Evolutionary conservation across 495 filamentous ascomycete genomes (phyloP), one percentile per base, ranked within the genome.

Genomic region (Podospora bellae-mahoneyi): DNA sequence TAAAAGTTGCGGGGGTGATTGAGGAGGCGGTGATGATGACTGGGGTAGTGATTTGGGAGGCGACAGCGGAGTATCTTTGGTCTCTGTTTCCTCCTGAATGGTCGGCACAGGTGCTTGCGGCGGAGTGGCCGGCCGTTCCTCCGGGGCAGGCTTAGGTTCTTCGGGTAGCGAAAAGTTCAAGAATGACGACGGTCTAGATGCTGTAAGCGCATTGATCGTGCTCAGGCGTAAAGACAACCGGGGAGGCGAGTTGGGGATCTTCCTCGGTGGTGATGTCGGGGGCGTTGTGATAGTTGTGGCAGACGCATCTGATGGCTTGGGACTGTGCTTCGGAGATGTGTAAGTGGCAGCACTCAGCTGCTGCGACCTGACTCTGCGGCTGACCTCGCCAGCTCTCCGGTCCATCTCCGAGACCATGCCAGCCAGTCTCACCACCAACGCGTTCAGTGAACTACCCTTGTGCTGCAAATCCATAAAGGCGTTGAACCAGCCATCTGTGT

Each of bases 401-500:
- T 93, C 90, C 84, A 95, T 92, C 76, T 95, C 92, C 6, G 84
- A 82, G 15, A 93, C 85, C 56, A 93, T 90, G 34, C 80, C 80
- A 20, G 82, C 84, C 23, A 96, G 82, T 76, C 87, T 85, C n/a
- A 81, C 76, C 20, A 94, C 81, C 10, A 88, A 79, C 23, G 83
- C 83, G 23, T 85, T 86, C 10, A 96, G 81, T 44, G 79, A 78
- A 44, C 82, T 80, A 2, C 88, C 88, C 73, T 87, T 92, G 39
- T 81, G 83, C 73, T 92, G 87, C 60, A 94, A 80, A 64, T 87
- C 88, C 32, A 88, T 82, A 65, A 94, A 88, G 1, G 90, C 89
- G 56, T 86, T 84, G 70, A 88, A 87, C 92, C 92, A 96, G n/a
- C 91, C 90, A 65, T 95, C 90, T 32, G 90, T 87, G 72, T 96